phyloP scores from a whole-genome alignment of 2,329 filamentous ascomycete genomes.

The Aspergillus chevalieri region DNA sequence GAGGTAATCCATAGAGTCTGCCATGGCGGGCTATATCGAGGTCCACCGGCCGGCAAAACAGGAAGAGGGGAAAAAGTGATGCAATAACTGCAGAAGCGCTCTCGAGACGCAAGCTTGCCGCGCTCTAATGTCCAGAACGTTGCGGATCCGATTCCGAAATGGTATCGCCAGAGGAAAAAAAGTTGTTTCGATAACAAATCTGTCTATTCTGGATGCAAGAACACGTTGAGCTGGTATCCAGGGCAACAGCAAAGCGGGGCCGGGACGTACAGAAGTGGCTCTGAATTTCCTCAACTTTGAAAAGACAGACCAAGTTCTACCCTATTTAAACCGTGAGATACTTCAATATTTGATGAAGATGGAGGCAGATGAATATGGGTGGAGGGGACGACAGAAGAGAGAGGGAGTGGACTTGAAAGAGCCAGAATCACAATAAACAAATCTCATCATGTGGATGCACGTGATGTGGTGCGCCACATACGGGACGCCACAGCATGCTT shows the following conservation, averaged over 20 bases:
- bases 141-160: background rate
- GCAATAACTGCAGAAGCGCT: background rate
- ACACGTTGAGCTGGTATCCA: constrained; percentile 27
- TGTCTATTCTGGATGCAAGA: constrained; percentile 1
- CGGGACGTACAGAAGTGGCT: background rate
- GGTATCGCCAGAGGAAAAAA: background rate
- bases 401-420: too few species aligned
- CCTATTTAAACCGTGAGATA: too few species aligned
- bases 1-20: constrained; percentile 71
- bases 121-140: background rate
- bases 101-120: background rate
- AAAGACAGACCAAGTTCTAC: too few species aligned
- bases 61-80: background rate
- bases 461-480: too few species aligned
- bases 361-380: too few species aligned
- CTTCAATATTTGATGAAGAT: too few species aligned
- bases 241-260: constrained; percentile 29
- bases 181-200: background rate
- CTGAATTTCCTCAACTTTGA: too few species aligned
- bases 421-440: too few species aligned
- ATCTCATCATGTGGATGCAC: too few species aligned
- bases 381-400: too few species aligned
- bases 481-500: too few species aligned
- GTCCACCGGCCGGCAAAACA: background rate
- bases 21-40: constrained; percentile 22